Evolutionary conservation across 306 rosid genomes (phyloP).

Genomic region (Sophora flavescens): DNA sequence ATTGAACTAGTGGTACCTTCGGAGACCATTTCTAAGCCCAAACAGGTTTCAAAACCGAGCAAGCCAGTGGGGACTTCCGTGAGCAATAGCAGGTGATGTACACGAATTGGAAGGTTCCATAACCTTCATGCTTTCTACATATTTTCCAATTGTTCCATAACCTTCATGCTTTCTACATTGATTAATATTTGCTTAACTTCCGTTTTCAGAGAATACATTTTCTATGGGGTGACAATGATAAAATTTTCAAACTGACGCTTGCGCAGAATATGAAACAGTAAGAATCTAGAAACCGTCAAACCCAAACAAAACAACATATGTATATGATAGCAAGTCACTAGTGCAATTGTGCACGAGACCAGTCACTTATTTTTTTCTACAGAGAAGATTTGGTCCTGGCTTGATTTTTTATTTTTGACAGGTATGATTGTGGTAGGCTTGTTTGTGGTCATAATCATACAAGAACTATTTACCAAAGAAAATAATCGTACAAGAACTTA

Average conservation of each 20-base stretch:
- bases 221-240: conserved; percentile 82
- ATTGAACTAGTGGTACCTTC: no score
- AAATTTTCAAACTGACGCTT: conserved; percentile 60
- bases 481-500: no score
- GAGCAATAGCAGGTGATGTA: conserved; percentile 64
- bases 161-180: not conserved
- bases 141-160: not conserved
- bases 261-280: conserved; percentile 72
- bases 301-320: not conserved
- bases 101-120: conserved; percentile 71
- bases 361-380: no score
- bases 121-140: not conserved
- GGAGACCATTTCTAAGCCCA: conserved; percentile 50
- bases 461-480: no score
- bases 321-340: not conserved
- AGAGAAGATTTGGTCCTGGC: no score
- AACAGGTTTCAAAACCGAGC: conserved; percentile 40
- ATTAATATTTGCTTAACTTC: no score
- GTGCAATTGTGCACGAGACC: not conserved
- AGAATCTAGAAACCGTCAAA: not conserved
- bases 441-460: no score
- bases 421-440: conserved; percentile 53
- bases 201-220: conserved; percentile 67
- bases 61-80: conserved; percentile 61
- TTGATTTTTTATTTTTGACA: no score